phyloP scores from a whole-genome alignment of 768 basidiomycete genomes.

The Tubosaeta sp. region DNA sequence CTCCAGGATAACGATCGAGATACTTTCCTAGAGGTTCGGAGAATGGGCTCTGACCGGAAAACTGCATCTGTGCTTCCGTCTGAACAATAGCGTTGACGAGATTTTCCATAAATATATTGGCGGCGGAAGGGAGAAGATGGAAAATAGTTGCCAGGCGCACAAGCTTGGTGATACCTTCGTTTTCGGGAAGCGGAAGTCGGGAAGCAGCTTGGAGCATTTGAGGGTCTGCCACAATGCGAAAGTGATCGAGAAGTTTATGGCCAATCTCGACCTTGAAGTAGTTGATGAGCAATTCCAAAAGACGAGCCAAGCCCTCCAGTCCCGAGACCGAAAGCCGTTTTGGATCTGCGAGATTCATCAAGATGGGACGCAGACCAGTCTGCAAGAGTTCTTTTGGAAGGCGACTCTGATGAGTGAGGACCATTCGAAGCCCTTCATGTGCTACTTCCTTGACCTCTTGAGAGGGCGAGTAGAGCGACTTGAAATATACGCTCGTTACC shows the following conservation, averaged over 20 bases:
- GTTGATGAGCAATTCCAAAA: constrained; percentile 91
- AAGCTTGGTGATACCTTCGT: constrained; percentile 88
- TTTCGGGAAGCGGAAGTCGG: constrained; percentile 75
- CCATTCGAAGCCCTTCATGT: constrained; percentile 87
- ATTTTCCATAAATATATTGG: constrained; percentile 85
- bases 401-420: constrained; percentile 83
- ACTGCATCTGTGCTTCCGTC: constrained; percentile 88
- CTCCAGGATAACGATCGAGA: constrained; percentile 82
- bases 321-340: constrained; percentile 90
- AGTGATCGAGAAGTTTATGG: constrained; percentile 94
- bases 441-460: constrained; percentile 93
- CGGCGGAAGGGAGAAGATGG: constrained; percentile 90
- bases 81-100: constrained; percentile 88
- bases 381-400: constrained; percentile 94
- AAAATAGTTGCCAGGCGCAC: constrained; percentile 97
- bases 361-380: constrained; percentile 89
- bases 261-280: constrained; percentile 99
- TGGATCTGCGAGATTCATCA: constrained; percentile 97
- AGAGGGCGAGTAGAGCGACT: constrained; percentile 90
- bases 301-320: constrained; percentile 87
- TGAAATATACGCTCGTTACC: constrained; percentile 95
- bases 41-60: constrained; percentile 85
- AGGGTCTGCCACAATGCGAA: constrained; percentile 87
- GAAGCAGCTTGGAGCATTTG: constrained; percentile 78
- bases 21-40: constrained; percentile 90